phyloP scores from a whole-genome alignment of 495 filamentous ascomycete species.

The Penicillium steckii region DNA sequence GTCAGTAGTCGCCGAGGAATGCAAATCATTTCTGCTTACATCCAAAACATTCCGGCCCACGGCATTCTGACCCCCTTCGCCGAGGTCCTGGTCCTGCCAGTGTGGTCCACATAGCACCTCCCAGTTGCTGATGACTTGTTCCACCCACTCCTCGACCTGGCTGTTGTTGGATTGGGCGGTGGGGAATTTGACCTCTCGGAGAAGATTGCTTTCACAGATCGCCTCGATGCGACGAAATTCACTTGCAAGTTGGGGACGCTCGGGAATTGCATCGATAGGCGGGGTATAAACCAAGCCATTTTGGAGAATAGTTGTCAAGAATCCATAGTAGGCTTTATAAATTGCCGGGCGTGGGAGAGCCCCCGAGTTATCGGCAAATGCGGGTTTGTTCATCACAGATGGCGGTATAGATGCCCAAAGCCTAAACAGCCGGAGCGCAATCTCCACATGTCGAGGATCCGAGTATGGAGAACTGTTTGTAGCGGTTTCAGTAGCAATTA shows the following conservation, averaged over 20 bases:
- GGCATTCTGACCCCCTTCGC: conserved; percentile 70
- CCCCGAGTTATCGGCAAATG: conserved; percentile 16
- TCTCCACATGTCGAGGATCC: conserved; percentile 28
- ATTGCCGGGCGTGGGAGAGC: conserved; percentile 35
- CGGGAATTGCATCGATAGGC: conserved; percentile 27
- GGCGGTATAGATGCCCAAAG: conserved; percentile 42
- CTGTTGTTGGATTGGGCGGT: conserved; percentile 70
- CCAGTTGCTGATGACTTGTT: conserved; percentile 84
- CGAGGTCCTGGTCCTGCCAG: conserved; percentile 75
- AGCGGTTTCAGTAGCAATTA: conserved; percentile 57
- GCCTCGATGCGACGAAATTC: conserved; percentile 75
- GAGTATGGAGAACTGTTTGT: conserved; percentile 32
- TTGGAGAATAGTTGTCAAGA: conserved; percentile 60
- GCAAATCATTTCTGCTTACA: conserved; percentile 45
- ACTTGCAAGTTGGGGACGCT: conserved; percentile 61
- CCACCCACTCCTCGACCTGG: conserved; percentile 78
- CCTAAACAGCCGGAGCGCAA: conserved; percentile 38
- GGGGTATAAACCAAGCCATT: conserved; percentile 33
- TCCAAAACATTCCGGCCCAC: conserved; percentile 72
- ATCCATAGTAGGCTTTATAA: conserved; percentile 79
- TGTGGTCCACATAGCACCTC: conserved; percentile 66
- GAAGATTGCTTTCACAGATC: conserved; percentile 68
- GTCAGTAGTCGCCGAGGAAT: conserved; percentile 2
- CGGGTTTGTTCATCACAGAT: conserved; percentile 46
- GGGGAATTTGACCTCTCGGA: conserved; percentile 77